Evolutionary conservation across 768 basidiomycete species (phyloP).

Genomic region (Amanita rimosa): DNA sequence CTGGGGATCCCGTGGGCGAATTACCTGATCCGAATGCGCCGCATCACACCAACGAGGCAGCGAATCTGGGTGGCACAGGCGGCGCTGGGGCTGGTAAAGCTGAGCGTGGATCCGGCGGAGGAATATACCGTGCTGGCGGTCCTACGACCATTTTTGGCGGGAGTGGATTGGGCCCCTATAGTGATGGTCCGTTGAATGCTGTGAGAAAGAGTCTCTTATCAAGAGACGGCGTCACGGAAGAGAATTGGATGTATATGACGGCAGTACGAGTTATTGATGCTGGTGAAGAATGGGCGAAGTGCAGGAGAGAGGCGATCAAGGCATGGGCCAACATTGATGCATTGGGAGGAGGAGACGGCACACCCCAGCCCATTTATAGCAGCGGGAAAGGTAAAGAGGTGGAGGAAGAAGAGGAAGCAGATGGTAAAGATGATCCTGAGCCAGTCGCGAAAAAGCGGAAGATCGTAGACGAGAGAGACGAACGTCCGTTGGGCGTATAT

Average conservation of each 20-base stretch:
- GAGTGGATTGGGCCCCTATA: slow-evolving; percentile 77
- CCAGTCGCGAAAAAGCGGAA: slow-evolving; percentile 20
- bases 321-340: slow-evolving; percentile 30
- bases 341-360: slow-evolving; percentile 21
- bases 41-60: slow-evolving; percentile 34
- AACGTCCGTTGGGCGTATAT: slow-evolving; percentile 57
- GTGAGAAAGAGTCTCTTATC: slow-evolving; percentile 72
- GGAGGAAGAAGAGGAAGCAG: slow-evolving; percentile 17
- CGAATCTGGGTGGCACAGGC: slow-evolving; percentile 25
- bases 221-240: slow-evolving; percentile 72
- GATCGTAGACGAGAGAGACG: slow-evolving; percentile 14
- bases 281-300: slow-evolving; percentile 51
- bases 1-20: slow-evolving; percentile 77
- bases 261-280: slow-evolving; percentile 55
- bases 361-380: slow-evolving; percentile 7
- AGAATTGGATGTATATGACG: slow-evolving; percentile 89
- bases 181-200: slow-evolving; percentile 76
- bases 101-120: slow-evolving; percentile 44
- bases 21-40: slow-evolving; percentile 62
- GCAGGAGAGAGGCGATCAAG: slow-evolving; percentile 42
- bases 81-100: slow-evolving; percentile 23
- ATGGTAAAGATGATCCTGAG: slow-evolving; percentile 17
- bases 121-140: slow-evolving; percentile 84
- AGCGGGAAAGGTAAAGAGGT: slow-evolving; percentile 18
- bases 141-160: slow-evolving; percentile 89